Evolutionary conservation across 257 asterid species (phyloP).

Genomic region (Phtheirospermum japonicum): DNA sequence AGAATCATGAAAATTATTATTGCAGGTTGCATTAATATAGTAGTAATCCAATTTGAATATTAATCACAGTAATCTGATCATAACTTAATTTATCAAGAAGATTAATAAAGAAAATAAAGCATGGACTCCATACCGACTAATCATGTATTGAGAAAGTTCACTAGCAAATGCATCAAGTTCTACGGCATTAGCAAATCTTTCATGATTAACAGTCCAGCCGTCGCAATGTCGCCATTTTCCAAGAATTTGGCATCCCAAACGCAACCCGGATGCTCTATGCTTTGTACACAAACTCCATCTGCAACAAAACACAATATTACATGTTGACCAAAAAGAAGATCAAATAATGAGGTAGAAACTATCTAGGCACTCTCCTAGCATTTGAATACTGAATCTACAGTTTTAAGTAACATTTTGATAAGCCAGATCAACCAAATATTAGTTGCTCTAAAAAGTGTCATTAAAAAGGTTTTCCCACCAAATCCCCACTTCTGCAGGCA

Average conservation of each 20-base stretch:
- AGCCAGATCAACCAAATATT: slow-evolving; percentile 10
- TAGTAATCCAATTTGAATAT: slow-evolving; percentile 22
- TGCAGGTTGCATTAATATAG: neutral
- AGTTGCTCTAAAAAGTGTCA: neutral
- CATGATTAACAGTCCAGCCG: slow-evolving; percentile 88
- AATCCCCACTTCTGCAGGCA: slow-evolving; percentile 2
- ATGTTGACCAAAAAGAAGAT: slow-evolving; percentile 19
- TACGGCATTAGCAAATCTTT: slow-evolving; percentile 61
- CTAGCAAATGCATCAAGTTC: slow-evolving; percentile 66
- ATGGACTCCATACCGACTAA: slow-evolving; percentile 62
- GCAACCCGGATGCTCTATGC: slow-evolving; percentile 97
- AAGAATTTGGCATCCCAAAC: slow-evolving; percentile 97
- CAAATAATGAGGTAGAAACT: slow-evolving; percentile 17
- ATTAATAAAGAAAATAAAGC: slow-evolving; percentile 23
- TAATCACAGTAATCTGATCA: neutral
- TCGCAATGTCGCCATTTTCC: slow-evolving; percentile 85
- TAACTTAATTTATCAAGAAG: slow-evolving; percentile 16
- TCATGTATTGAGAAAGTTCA: slow-evolving; percentile 73
- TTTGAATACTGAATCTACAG: neutral
- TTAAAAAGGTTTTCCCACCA: neutral
- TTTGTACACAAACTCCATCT: slow-evolving; percentile 96
- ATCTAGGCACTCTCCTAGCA: slow-evolving; percentile 10
- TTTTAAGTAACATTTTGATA: neutral
- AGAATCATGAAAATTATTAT: slow-evolving; percentile 12
- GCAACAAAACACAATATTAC: slow-evolving; percentile 35